phyloP scores from a whole-genome alignment of 208 protist species.

The Naegleria lovaniensis region DNA sequence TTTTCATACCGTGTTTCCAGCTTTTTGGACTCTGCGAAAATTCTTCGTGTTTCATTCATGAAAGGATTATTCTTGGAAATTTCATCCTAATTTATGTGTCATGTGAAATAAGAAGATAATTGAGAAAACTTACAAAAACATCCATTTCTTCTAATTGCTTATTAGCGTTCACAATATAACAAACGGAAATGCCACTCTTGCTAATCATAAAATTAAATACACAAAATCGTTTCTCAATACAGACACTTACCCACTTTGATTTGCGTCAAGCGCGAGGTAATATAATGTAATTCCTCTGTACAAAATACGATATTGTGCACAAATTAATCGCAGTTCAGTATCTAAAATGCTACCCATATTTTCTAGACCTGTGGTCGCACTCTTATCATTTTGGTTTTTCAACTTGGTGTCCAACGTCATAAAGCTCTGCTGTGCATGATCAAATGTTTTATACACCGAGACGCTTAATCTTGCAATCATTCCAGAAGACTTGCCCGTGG shows the following conservation, averaged over 20 bases:
- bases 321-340: background rate
- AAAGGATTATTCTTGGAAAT: conserved; percentile 5
- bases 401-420: background rate
- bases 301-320: conserved; percentile 2
- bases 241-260: conserved; percentile 19
- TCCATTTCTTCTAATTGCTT: conserved; percentile 18
- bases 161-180: background rate
- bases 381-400: background rate
- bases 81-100: no score
- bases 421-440: background rate
- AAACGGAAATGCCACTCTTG: background rate
- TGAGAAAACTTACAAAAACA: background rate
- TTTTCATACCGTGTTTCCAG: background rate
- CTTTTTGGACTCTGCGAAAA: conserved; percentile 14
- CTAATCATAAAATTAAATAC: background rate
- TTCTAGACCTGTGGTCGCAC: background rate
- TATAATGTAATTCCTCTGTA: conserved; percentile 21
- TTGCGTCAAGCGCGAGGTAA: background rate
- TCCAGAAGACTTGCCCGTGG: background rate
- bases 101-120: background rate
- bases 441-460: background rate
- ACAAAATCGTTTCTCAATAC: no score
- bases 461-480: background rate
- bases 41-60: background rate
- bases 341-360: background rate